Evolutionary conservation across 2,329 filamentous ascomycete genomes (phyloP), one percentile per base, ranked within the genome.

Genomic region (Kalmusia sp.): DNA sequence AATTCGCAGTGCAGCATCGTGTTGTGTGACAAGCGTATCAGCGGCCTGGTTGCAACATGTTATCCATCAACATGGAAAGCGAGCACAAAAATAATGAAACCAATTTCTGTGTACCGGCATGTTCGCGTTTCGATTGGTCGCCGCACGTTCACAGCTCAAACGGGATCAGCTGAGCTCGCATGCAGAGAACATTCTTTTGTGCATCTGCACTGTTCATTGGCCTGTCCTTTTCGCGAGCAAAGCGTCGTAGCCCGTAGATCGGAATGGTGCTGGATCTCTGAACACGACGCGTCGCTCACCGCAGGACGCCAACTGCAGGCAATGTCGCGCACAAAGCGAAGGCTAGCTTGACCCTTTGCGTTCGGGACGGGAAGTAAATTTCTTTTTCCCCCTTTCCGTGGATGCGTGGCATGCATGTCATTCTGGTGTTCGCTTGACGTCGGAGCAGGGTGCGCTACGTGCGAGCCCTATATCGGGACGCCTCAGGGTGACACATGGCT

Each of bases 331-430:
- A 21, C 37, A n/a, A n/a, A 12, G 19, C 31, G 44, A 11, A 11
- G n/a, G n/a, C 11, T 3, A 44, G 27, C 30, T 15, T 6, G 30
- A 30, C 21, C 43, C 21, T 25, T 35, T 45, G 15, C 19, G 22
- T 12, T 28, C 38, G 24, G 15, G 17, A 27, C 14, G 38, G 22
- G 12, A 9, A 44, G 25, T 15, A 22, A 31, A 30, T 41, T 50
- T 46, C 27, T 15, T 46, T 55, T 55, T 51, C 51, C 43, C 19
- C 28, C n/a, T n/a, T 56, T 24, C n/a, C 33, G 38, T 31, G 30
- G 38, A 25, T 37, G 50, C 31, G 45, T 49, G 35, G 40, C 38
- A 59, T 69, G 68, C 68, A 64, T 67, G 66, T 64, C 65, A 68
- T 69, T 50, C 53, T 62, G 52, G 43, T 47, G 58, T 54, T 66